Evolutionary conservation across 306 rosid genomes (phyloP).

Genomic region (Vachellia pachyceras): DNA sequence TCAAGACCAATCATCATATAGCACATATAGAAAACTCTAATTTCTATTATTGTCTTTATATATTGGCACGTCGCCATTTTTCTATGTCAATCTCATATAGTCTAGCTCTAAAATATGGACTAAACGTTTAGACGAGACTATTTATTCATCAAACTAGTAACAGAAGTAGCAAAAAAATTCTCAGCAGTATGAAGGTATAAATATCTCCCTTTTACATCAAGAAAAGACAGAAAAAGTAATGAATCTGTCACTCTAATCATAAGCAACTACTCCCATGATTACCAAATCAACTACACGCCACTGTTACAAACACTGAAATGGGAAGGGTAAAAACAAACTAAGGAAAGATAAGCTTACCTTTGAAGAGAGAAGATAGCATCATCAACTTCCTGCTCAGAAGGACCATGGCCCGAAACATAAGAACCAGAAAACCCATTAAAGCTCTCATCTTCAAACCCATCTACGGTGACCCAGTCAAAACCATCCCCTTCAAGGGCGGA

Average conservation of each 20-base stretch:
- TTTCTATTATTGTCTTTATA: too few relatives aligned
- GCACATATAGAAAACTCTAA: too few relatives aligned
- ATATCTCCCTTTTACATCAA: not conserved
- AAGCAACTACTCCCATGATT: not conserved
- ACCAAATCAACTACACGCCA: not conserved
- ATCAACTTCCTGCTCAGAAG: constrained; percentile 45
- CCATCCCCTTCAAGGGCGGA: not conserved
- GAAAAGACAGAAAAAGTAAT: not conserved
- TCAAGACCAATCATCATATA: too few relatives aligned
- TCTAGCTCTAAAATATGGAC: too few relatives aligned
- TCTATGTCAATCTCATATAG: too few relatives aligned
- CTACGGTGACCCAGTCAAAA: constrained; percentile 36
- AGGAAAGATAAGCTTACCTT: not conserved
- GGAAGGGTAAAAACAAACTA: too few relatives aligned
- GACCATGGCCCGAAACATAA: constrained; percentile 12
- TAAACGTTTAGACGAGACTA: too few relatives aligned
- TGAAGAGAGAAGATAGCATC: constrained; percentile 33
- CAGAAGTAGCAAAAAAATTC: not conserved
- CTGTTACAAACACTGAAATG: too few relatives aligned
- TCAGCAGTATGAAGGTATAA: not conserved
- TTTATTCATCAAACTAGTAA: not conserved
- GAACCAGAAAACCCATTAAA: not conserved
- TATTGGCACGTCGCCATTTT: too few relatives aligned
- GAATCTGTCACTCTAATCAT: not conserved
- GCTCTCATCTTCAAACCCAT: not conserved